Percentiles rank a stretch among this genome's conserved stretches.
phyloP scores from a whole-genome alignment of 352 stramenopile species.

The Phytophthora melonis region DNA sequence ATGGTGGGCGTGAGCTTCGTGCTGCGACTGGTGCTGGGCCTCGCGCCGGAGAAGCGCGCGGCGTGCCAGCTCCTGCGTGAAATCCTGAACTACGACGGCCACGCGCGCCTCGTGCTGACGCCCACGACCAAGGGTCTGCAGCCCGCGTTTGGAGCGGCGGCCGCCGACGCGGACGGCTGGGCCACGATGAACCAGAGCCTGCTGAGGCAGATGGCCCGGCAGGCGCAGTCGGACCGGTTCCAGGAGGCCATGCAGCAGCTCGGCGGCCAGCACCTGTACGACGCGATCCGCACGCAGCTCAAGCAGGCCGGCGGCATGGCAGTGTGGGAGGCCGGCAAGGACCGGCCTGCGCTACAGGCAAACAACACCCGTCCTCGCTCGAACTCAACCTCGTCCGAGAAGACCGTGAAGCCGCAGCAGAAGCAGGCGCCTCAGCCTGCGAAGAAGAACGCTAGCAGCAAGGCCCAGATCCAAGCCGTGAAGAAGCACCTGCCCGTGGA shows the following conservation, averaged over 20 bases:
- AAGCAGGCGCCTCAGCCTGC: not conserved
- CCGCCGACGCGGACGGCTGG: slow-evolving; percentile 2
- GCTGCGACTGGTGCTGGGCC: slow-evolving; percentile 14
- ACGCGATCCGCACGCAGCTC: slow-evolving; percentile 15
- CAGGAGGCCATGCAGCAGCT: slow-evolving; percentile 16
- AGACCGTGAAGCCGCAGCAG: not conserved
- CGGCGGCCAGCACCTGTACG: slow-evolving; percentile 10
- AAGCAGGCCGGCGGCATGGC: slow-evolving; percentile 12
- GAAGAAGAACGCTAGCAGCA: slow-evolving; percentile 4
- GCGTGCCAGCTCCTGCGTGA: slow-evolving; percentile 9
- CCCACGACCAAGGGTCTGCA: slow-evolving; percentile 8
- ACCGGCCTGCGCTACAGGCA: not conserved
- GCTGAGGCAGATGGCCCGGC: slow-evolving; percentile 8
- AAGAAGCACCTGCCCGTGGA: slow-evolving; percentile 21
- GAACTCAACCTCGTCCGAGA: not conserved
- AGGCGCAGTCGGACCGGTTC: slow-evolving; percentile 13
- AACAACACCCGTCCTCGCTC: slow-evolving; percentile 2
- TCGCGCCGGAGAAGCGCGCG: slow-evolving; percentile 14
- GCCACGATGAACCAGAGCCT: not conserved
- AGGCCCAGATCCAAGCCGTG: not conserved
- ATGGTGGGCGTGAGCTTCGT: slow-evolving; percentile 14
- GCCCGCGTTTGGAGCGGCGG: not conserved
- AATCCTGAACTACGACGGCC: slow-evolving; percentile 4
- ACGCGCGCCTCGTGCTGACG: slow-evolving; percentile 13
- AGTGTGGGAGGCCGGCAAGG: slow-evolving; percentile 11